These are phyloP conservation scores for Bacterosira constricta DNA, from an alignment of 108 stramenopile genomes.

Conservation along the genomic window DNA sequence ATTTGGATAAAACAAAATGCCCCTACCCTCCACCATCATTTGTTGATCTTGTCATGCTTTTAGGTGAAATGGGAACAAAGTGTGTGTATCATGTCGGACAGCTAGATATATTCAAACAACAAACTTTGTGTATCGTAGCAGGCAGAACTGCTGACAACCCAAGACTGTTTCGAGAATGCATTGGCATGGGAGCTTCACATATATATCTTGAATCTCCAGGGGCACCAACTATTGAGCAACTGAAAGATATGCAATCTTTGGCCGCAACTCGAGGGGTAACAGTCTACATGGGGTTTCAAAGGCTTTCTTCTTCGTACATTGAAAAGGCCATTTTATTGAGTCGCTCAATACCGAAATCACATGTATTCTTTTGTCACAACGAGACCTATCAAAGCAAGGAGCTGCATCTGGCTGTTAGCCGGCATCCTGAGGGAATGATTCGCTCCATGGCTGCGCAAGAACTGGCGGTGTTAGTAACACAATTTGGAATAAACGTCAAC, in stretches of 20 bases:
- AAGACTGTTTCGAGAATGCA: conserved; percentile 52
- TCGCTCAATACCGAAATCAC: conserved; percentile 23
- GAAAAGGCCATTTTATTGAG: conserved; percentile 49
- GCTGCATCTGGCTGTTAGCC: conserved; percentile 62
- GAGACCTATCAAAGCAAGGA: conserved; percentile 63
- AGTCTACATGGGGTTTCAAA: conserved; percentile 88
- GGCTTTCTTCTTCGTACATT: conserved; percentile 74
- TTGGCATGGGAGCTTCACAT: conserved; percentile 53
- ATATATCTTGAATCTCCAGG: conserved; percentile 89
- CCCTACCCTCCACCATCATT: conserved; percentile 41
- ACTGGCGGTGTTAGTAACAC: conserved; percentile 72
- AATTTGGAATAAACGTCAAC: conserved; percentile 67
- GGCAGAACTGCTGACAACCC: conserved; percentile 80
- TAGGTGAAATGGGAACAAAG: conserved; percentile 38
- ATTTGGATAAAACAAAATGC: conserved; percentile 39
- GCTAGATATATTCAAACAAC: conserved; percentile 37
- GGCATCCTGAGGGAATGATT: conserved; percentile 85
- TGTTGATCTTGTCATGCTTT: conserved; percentile 41
- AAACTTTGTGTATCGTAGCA: conserved; percentile 53
- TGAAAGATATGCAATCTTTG: conserved; percentile 60
- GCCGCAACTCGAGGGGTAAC: conserved; percentile 43
- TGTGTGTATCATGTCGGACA: conserved; percentile 39
- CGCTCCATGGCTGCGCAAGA: conserved; percentile 89
- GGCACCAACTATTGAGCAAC: conserved; percentile 67
- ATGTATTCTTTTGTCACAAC: conserved; percentile 84